Conservation (phyloP, 2,329 filamentous ascomycete genomes). For the Talaromyces sp. region DNA sequence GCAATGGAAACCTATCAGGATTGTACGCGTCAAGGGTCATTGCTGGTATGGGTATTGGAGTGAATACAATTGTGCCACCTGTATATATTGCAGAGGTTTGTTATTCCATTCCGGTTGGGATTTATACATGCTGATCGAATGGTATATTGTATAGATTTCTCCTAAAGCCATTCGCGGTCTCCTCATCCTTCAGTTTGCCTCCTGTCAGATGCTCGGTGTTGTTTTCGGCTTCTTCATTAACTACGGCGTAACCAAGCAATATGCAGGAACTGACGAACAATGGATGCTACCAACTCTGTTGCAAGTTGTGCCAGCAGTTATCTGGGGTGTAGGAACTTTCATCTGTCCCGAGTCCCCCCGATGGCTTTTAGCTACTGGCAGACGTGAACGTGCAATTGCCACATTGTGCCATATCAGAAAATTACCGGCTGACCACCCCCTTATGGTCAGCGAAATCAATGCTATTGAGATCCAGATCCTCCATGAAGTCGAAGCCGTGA, state of each 20-base stretch:
- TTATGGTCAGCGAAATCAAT: slow-evolving; percentile 26
- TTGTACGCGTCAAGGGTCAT: slow-evolving; percentile 39
- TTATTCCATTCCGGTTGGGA: neutral
- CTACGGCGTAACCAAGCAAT: slow-evolving; percentile 31
- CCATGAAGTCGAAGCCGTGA: slow-evolving; percentile 34
- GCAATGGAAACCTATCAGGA: slow-evolving; percentile 17
- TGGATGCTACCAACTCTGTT: slow-evolving; percentile 34
- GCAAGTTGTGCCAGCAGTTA: slow-evolving; percentile 28
- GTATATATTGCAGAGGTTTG: slow-evolving; percentile 37
- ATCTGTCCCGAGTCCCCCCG: slow-evolving; percentile 32
- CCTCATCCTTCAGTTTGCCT: slow-evolving; percentile 25
- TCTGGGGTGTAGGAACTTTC: slow-evolving; percentile 29
- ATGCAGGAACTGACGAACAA: slow-evolving; percentile 21
- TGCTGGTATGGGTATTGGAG: slow-evolving; percentile 38
- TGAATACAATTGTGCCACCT: slow-evolving; percentile 35
- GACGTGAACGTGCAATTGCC: slow-evolving; percentile 27
- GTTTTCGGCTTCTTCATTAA: slow-evolving; percentile 28
- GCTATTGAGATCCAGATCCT: slow-evolving; percentile 28
- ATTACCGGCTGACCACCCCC: slow-evolving; percentile 28
- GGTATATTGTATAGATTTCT: slow-evolving; percentile 25
- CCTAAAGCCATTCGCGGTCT: slow-evolving; percentile 23
- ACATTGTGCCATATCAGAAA: slow-evolving; percentile 30
- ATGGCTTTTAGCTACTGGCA: slow-evolving; percentile 31
- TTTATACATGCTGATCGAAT: no score
- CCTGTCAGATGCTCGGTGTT: neutral